phyloP scores from a whole-genome alignment of 805 yeast species.

The Suhomyces sp. region DNA sequence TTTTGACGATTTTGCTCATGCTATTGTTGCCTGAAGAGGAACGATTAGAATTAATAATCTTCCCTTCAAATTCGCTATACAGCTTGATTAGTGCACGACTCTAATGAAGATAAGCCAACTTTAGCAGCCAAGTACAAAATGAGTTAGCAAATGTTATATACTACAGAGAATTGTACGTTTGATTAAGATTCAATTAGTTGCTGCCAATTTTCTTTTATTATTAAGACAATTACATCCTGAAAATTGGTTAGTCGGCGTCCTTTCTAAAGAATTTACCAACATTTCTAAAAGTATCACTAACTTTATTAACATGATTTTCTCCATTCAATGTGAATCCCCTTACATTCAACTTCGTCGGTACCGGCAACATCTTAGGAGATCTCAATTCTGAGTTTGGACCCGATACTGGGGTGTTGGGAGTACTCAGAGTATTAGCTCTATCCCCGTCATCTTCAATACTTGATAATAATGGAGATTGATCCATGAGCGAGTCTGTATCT shows the following conservation, averaged over 20 bases:
- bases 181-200: too few species aligned
- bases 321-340: constrained; percentile 48
- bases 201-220: too few species aligned
- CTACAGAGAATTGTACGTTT: too few species aligned
- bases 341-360: constrained; percentile 42
- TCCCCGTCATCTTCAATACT: constrained; percentile 30
- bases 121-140: too few species aligned
- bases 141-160: too few species aligned
- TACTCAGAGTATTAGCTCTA: background rate
- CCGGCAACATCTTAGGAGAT: constrained; percentile 27
- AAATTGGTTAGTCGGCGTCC: constrained; percentile 20
- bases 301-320: constrained; percentile 60
- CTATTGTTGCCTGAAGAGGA: too few species aligned
- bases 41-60: too few species aligned
- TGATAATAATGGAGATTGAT: constrained; percentile 30
- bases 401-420: background rate
- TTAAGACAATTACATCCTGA: too few species aligned
- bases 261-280: constrained; percentile 55
- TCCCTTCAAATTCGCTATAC: too few species aligned
- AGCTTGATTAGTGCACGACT: too few species aligned
- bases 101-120: too few species aligned
- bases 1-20: constrained; percentile 45
- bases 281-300: constrained; percentile 64
- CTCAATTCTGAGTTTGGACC: constrained; percentile 10
- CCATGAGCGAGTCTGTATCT: constrained; percentile 23